Evolutionary conservation across 2,329 filamentous ascomycete species (phyloP), one percentile per base, ranked within the genome.

Genomic region (Monilinia laxa): DNA sequence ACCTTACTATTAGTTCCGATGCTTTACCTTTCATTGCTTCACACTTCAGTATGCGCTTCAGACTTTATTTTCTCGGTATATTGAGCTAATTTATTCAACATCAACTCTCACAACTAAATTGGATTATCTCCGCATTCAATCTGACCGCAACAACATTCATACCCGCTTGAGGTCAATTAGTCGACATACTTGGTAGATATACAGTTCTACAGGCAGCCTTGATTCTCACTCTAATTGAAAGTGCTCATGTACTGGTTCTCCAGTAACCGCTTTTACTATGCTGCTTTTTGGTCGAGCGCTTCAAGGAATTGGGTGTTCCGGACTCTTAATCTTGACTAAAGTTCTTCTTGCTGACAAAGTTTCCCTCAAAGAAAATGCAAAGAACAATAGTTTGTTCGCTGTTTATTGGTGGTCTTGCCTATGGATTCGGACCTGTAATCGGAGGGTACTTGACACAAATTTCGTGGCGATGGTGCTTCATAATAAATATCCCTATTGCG

Each of bases 71-170:
- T 53, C 5, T 28, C 1, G 28, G 4, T 2, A 40, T 10, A 16
- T 31, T 2, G 14, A 38, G 31, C 70, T 70, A 55, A 71, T 35
- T 6, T 0, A 25, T n/a, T 28, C 66, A 83, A 57, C 82, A 81
- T 68, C 75, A 86, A 72, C 74, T 86, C 5, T 80, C 83, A 23
- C 83, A 88, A 71, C 80, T 89, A 2, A 90, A 88, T 73, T 90
- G 87, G 87, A 88, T 91, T 72, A 84, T 90, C 23, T 87, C 88
- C 0, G 81, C 87, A 9, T 91, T 90, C 76, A 90, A 87, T 63
- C 79, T 91, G 18, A 88, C 87, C 0, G 85, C 85, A 0, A 87
- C 88, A 1, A 84, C 87, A 1, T 90, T 90, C 70, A 86, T 90
- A 11, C 87, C 87, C 4, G 83, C 85, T 63, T 90, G 87, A 78